These are phyloP conservation scores for Physcomitrium patens DNA, from an alignment of 225 moss, liverwort and hornwort genomes.

Conservation along the genomic window DNA sequence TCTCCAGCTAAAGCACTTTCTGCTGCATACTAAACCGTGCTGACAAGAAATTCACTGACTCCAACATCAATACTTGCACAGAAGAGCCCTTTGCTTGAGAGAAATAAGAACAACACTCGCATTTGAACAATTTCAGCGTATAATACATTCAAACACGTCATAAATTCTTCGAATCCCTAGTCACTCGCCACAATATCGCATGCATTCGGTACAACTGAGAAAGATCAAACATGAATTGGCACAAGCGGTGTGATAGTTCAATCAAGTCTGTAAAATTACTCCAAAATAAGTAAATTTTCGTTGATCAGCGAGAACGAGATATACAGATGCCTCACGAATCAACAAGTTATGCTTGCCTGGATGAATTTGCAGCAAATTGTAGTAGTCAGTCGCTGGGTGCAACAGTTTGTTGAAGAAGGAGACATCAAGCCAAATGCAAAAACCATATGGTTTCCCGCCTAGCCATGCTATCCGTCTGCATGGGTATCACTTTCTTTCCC, in stretches of 20 bases:
- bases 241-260: not conserved
- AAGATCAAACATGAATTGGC: not conserved
- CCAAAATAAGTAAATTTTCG: not conserved
- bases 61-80: constrained; percentile 1
- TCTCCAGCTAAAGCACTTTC: constrained; percentile 4
- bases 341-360: not conserved
- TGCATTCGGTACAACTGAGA: not conserved
- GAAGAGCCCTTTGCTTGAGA: not conserved
- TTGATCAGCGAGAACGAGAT: not conserved
- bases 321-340: not conserved
- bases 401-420: constrained; percentile 30
- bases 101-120: not conserved
- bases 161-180: not conserved
- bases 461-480: not conserved
- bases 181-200: not conserved
- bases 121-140: not conserved
- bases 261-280: not conserved
- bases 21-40: not conserved
- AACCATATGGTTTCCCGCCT: constrained; percentile 29
- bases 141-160: not conserved
- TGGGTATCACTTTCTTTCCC: too few relatives aligned
- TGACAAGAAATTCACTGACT: constrained; percentile 8
- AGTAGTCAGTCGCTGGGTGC: not conserved
- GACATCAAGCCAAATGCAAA: not conserved
- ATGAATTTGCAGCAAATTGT: not conserved